Evolutionary conservation across 768 basidiomycete species (phyloP), one percentile per base, ranked within the genome.

Genomic region (Hemileccinum impolitum): DNA sequence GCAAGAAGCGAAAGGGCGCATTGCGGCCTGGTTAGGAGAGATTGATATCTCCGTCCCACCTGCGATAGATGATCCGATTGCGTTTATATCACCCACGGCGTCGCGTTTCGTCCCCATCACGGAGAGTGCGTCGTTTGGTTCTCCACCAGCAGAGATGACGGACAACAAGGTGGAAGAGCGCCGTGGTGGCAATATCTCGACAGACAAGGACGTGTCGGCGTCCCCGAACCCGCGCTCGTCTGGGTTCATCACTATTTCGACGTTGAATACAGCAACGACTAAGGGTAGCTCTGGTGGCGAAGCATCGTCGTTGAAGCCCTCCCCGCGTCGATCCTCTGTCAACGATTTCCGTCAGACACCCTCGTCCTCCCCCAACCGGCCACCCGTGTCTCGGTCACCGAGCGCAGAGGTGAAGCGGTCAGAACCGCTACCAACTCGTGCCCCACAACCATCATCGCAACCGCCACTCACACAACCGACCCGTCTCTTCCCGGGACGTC

Each of bases 1-100:
- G 39, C 65, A 70, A 44, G 72, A 80, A 6, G 80, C 81, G 10
- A 85, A 85, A 51, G 86, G 87, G 7, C 71, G 85, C 19, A 82
- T 91, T n/a, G 75, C 87, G 9, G 86, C 83, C 8, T 91, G 88
- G 88, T 57, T 91, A 51, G 87, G 84, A 25, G 74, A 69, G 9
- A 80, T 90, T 41, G 83, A 84, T 44, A 72, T 78, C 4, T 78
- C 76, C 36, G 72, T 69, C 4, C 80, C 81, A 2, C 76, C 76
- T 43, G 48, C 45, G 18, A 67, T 75, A 47, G 77, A 83, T 30
- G 63, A 70, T 21, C 48, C 55, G 11, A 34, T 46, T 9, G 68
- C 72, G 5, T 52, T 59, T 35, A 69, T 75, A 28, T 72, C 75
- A 13, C 61, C 67, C 21, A 41, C 49, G 3, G 19, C 50, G 15